Evolutionary conservation across 345 rosid genomes (phyloP), one percentile per base, ranked within the genome.

Genomic region (Arabidopsis thaliana): DNA sequence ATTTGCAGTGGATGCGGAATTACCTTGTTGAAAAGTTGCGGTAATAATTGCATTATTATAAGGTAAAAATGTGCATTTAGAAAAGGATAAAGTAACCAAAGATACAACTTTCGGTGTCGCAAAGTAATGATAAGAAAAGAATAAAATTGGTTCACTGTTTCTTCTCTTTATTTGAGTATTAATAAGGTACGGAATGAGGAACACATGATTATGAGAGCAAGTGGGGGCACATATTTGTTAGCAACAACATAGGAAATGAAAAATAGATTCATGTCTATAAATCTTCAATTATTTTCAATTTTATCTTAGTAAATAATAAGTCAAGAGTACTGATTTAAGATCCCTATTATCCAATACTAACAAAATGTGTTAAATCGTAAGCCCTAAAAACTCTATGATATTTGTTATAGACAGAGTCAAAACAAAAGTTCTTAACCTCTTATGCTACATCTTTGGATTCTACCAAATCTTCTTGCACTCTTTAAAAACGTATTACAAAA

Each of bases 401-500:
- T 44, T 59, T 58, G 61, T 67, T 57, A 46, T 38, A 28, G 73
- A 59, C 48, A 58, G 14, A 71, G 76, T 71, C 77, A 72, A 78
- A 78, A 59, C 63, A 67, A 63, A 38, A 36, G 60, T 63, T 34
- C n/a, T 6, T 70, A 78, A 78, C 77, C 41, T 58, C 77, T 71
- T 58, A 11, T 46, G 71, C 76, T 71, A 77, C 76, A 77, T 71
- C 33, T 36, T 46, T 56, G 76, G 76, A 70, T 46, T 16, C 23
- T 46, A 40, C 30, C 1, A 67, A 75, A 63, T 56, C 36, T 77
- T 77, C 24, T 71, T 25, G 14, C 50, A 76, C 34, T 24, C 25
- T 30, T 23, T 6, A 1, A 57, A 74, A 56, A 30, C 44, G 11
- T 20, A 65, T 49, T 59, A 50, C 28, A 28, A 30, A 33, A 2